Evolutionary conservation across 2,329 filamentous ascomycete species (phyloP).

Genomic region (Malbranchea cinnamomea): DNA sequence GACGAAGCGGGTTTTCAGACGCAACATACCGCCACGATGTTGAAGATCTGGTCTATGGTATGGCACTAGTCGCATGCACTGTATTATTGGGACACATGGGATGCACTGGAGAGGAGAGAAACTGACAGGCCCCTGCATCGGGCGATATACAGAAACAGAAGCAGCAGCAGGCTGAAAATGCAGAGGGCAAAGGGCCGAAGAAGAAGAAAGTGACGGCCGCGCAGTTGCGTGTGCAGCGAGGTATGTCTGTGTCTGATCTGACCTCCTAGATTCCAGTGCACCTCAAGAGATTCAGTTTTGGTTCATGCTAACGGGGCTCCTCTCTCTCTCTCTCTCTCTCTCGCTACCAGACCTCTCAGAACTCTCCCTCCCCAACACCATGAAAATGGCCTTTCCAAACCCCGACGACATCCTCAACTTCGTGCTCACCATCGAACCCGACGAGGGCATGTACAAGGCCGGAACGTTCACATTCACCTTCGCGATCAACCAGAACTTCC

Average conservation of each 20-base stretch:
- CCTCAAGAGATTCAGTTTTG: background rate
- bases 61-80: slow-evolving; percentile 13
- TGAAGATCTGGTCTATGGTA: slow-evolving; percentile 99
- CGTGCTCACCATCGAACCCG: slow-evolving; percentile 33
- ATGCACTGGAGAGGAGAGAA: background rate
- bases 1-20: no score
- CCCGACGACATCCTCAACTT: slow-evolving; percentile 45
- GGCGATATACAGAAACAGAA: slow-evolving; percentile 44
- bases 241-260: slow-evolving; percentile 33
- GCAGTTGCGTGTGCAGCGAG: slow-evolving; percentile 90
- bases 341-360: slow-evolving; percentile 29
- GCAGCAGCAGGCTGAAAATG: slow-evolving; percentile 92
- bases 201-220: slow-evolving; percentile 99
- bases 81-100: background rate
- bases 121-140: slow-evolving; percentile 11
- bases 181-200: slow-evolving; percentile 66
- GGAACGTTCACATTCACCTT: slow-evolving; percentile 84
- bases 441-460: slow-evolving; percentile 64
- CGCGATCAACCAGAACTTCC: slow-evolving; percentile 85
- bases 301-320: background rate
- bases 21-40: slow-evolving; percentile 68
- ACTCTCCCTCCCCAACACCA: slow-evolving; percentile 37
- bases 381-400: slow-evolving; percentile 42
- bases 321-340: background rate
- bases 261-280: background rate